Evolutionary conservation across 1,284 basidiomycete species (phyloP).

Genomic region (Heterobasidion irregulare): DNA sequence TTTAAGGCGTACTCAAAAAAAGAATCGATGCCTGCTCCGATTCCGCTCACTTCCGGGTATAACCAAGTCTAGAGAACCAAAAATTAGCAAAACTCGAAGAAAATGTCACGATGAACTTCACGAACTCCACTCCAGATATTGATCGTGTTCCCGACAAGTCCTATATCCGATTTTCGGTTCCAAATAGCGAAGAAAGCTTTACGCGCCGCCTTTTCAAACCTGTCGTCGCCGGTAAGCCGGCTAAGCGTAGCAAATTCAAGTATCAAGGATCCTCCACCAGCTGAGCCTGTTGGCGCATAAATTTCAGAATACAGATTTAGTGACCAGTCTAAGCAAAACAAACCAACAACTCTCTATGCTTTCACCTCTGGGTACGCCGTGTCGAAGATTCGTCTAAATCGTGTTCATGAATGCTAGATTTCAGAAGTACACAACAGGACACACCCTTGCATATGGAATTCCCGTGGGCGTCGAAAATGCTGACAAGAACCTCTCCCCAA

Average conservation of each 20-base stretch:
- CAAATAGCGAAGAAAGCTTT: constrained; percentile 89
- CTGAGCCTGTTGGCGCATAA: constrained; percentile 50
- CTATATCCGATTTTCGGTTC: constrained; percentile 79
- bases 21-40: constrained; percentile 90
- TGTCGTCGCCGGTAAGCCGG: constrained; percentile 78
- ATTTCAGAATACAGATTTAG: not conserved
- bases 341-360: constrained; percentile 70
- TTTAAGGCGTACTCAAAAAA: constrained; percentile 90
- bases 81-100: not conserved
- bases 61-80: constrained; percentile 48
- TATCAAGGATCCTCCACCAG: constrained; percentile 87
- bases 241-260: constrained; percentile 90
- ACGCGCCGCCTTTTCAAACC: constrained; percentile 78
- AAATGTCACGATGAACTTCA: constrained; percentile 11
- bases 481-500: constrained; percentile 77
- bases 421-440: constrained; percentile 6
- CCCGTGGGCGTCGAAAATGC: constrained; percentile 88
- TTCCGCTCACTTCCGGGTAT: constrained; percentile 66
- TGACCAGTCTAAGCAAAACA: not conserved
- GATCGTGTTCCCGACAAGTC: constrained; percentile 84
- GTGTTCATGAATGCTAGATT: constrained; percentile 5
- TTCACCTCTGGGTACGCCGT: constrained; percentile 61
- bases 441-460: constrained; percentile 81
- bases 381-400: constrained; percentile 64
- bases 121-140: constrained; percentile 71